phyloP scores from a whole-genome alignment of 495 filamentous ascomycete species.

The Tuber indicum region DNA sequence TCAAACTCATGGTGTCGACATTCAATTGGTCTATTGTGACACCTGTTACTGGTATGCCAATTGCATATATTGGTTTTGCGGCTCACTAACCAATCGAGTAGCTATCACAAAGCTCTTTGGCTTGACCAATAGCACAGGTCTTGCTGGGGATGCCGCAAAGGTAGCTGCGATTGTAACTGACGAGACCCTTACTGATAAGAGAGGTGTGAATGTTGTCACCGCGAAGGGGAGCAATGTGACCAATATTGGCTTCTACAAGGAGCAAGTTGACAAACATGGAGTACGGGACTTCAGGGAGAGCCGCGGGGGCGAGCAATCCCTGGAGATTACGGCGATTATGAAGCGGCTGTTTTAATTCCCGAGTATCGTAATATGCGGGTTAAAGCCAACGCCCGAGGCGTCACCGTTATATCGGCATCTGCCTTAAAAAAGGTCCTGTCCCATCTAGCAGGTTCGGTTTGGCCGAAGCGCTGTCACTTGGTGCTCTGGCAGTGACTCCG shows the following conservation, averaged over 20 bases:
- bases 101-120: conserved; percentile 39
- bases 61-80: not conserved
- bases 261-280: conserved; percentile 37
- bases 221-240: conserved; percentile 36
- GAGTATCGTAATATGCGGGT: conserved; percentile 41
- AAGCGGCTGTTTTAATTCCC: conserved; percentile 39
- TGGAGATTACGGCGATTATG: conserved; percentile 25
- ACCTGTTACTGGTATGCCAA: conserved; percentile 39
- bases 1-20: conserved; percentile 30
- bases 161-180: conserved; percentile 32
- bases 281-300: conserved; percentile 22
- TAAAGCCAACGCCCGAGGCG: conserved; percentile 35
- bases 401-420: conserved; percentile 33
- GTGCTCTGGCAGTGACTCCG: conserved; percentile 7
- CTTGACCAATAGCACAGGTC: conserved; percentile 30
- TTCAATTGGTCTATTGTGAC: conserved; percentile 36
- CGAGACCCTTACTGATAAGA: conserved; percentile 32
- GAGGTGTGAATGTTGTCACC: conserved; percentile 38
- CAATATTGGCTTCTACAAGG: conserved; percentile 36
- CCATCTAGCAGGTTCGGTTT: conserved; percentile 5
- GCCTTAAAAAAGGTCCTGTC: conserved; percentile 21
- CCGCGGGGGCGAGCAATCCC: conserved; percentile 22
- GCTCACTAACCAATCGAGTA: conserved; percentile 15
- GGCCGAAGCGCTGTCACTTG: conserved; percentile 20
- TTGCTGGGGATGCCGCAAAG: conserved; percentile 31